Base-by-base conservation (phyloP, 306 rosid species). In the Casuarina cunninghamiana region DNA sequence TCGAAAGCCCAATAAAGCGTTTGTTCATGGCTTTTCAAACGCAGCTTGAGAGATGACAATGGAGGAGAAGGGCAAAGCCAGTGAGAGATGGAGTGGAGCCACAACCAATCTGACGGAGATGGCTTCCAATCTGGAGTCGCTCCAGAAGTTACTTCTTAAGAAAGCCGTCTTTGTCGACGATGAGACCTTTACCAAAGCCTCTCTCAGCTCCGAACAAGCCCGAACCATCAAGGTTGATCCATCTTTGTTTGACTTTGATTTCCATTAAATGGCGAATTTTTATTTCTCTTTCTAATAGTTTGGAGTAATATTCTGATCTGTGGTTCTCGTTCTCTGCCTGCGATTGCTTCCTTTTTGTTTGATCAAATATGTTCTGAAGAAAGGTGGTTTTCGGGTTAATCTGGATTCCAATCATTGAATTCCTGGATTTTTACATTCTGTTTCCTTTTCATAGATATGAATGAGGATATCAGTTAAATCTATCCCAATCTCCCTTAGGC, bases 51-150 rank as follows among this genome's bases (percentile, higher is more conserved):
- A 42, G 12, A 72, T 72, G 62, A 21, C 62, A 42, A 89, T 88
- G 97, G 98, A 91, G 57, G 95, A 87, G 48, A 91, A 77, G 66
- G 90, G 84, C 50, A 89, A 86, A 76, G 96, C 91, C 53, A 84
- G 69, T 39, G 96, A 92, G 78, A 83, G 97, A 89, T 95, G 97
- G 97, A 89, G 77, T 80, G 98, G 96, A 80, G 97, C 97, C 62
- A 91, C 83, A 43, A 78, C 89, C 17, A 95, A 95, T 91, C 89
- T 92, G 61, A 83, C 92, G n/a, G 97, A 95, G 87, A 92, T 88
- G 95, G 68, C 90, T 39, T 86, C 93, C 6, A 92, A 88, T 78
- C 84, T 92, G 12, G 98, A 91, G 5, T 95, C 96, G 0, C 96
- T 95, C 35, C 95, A 95, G 65, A 95, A 92, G 80, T 81, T 95